Base-by-base conservation (phyloP, 106 monocot genomes). In the Allium sativum region DNA sequence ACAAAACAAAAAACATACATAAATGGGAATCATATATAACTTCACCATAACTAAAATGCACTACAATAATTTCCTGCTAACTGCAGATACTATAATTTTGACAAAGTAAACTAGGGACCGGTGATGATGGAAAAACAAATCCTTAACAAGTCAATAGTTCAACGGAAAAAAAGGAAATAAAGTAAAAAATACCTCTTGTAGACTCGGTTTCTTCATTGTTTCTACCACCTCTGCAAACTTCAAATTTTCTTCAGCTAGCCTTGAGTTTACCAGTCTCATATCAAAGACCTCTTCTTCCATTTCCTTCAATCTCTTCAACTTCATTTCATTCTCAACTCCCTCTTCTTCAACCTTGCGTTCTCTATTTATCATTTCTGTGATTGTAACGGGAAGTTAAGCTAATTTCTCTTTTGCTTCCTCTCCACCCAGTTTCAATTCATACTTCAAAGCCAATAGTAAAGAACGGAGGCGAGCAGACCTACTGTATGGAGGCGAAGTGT, bases 181-280 rank as follows among this genome's bases (percentile, higher is more conserved):
- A n/a, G 21, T 10, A 9, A 10, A 55, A 3, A 40, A 8, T 87
- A 92, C 92, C 92, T 82, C 87, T 41, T 14, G 55, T 14, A 4
- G 45, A 40, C 61, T 53, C 15, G 50, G 14, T 14, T 62, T n/a
- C 52, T 75, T 45, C 60, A 58, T 63, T 50, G 75, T 72, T 59
- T 82, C 75, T 53, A 90, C 48, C 41, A 66, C 72, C 40, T 65
- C 69, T 3, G 17, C 48, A 64, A 95, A 62, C 40, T 79, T 81
- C 42, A 62, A 62, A 13, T 79, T 90, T 70, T 83, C 90, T 61
- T 73, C 51, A 41, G 66, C 72, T 45, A 95, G 73, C 60, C 52
- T 72, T 9, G 70, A 64, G 64, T 95, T 95, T 48, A 43, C 73
- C 21, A 15, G 69, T 44, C 60, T 61, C 0, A 87, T 81, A 17